Base-by-base conservation (phyloP, 2,329 filamentous ascomycete genomes). In the Aspergillus neotritici region DNA sequence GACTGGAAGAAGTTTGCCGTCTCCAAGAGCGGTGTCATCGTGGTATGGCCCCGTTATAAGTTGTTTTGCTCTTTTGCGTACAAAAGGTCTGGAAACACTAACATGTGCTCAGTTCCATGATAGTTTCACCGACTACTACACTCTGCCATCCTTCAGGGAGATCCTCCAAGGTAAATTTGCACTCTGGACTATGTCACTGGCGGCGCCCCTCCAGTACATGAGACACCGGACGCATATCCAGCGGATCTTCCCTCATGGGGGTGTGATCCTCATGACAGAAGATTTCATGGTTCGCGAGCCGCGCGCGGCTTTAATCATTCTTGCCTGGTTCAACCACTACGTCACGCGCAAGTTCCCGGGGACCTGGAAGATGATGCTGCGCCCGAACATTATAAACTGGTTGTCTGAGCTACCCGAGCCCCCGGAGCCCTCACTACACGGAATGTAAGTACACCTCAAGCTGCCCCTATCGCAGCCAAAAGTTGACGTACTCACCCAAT, bases 201-300 rank as follows among this genome's bases (percentile, higher is more conserved):
- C 33, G 3, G 45, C 40, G 5, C 58, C 56, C 6, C 53, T 67
- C 4, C 41, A 60, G 34, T 44, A 52, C 16, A 38, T 54, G 30
- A 51, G 58, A 34, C 33, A 44, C 12, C 41, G 45, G 16, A 44
- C 49, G 3, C 50, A 66, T 36, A 55, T 64, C 17, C 56, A 66
- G 44, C 60, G 63, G 11, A 47, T 72, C 4, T 70, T 72, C 25
- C 62, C 63, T 5, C 48, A 59, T 35, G 68, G 67, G 6, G 54
- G 50, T 7, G 62, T 63, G 1, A 58, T 69, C 17, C 56, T 72
- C 5, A 46, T 72, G 12, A 69, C 69, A 1, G 67, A 71, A 45
- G 67, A 69, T 34, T 53, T 66, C 10, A 61, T 69, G 42, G 28
- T 62, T 47, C 41, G 48, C 34, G 56, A 66, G 6, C 53, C 61